Conservation (phyloP, 2,329 filamentous ascomycete genomes). For the Drechmeria coniospora region DNA sequence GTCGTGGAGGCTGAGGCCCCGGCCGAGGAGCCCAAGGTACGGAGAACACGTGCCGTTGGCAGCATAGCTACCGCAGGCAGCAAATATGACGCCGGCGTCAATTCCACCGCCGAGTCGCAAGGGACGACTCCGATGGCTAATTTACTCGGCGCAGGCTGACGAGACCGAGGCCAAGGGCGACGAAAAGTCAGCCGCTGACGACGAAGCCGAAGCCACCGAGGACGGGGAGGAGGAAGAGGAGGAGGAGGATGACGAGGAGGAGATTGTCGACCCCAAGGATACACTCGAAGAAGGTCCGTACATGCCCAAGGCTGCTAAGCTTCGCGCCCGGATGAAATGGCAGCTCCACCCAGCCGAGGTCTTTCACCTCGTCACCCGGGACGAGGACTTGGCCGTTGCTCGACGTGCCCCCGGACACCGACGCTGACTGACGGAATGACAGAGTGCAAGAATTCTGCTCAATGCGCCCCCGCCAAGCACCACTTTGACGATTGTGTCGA, state of each 20-base stretch:
- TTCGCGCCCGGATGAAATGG: neutral
- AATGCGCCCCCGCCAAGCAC: constrained; percentile 83
- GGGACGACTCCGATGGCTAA: neutral
- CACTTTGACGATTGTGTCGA: constrained; percentile 97
- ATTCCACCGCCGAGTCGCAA: neutral
- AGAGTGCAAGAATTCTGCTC: constrained; percentile 82
- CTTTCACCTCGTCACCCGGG: constrained; percentile 8
- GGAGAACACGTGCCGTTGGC: constrained; percentile 5
- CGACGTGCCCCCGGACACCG: constrained; percentile 1
- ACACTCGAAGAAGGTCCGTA: constrained; percentile 78
- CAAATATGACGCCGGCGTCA: neutral
- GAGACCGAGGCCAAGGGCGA: constrained; percentile 40
- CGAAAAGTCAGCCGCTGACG: constrained; percentile 11
- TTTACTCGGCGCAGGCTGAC: constrained; percentile 21
- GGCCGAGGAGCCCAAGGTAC: constrained; percentile 47
- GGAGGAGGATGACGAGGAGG: constrained; percentile 56
- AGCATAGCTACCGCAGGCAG: too few relatives aligned
- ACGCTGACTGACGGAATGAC: constrained; percentile 13
- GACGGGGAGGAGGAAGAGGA: constrained; percentile 33
- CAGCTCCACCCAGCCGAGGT: constrained; percentile 1
- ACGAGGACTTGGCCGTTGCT: neutral
- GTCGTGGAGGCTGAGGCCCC: constrained; percentile 51
- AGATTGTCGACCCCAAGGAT: constrained; percentile 78
- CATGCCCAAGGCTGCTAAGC: neutral
- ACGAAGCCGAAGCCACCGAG: constrained; percentile 11